These are phyloP conservation scores for Emericellopsis atlantica DNA, from an alignment of 2,329 filamentous ascomycete species.

Conservation along the genomic window DNA sequence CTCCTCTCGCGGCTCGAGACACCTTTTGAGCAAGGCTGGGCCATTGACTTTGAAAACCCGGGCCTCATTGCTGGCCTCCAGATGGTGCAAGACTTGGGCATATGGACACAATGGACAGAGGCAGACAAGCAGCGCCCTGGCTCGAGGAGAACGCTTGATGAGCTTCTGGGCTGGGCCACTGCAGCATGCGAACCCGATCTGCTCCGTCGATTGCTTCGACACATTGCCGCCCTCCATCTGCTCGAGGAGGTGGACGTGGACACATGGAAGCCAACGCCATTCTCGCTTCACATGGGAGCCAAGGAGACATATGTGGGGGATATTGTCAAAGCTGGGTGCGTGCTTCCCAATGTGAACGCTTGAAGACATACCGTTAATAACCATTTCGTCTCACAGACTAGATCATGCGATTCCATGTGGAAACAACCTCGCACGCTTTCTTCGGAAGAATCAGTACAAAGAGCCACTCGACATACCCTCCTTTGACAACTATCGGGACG, in stretches of 20 bases:
- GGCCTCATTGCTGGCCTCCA: constrained; percentile 17
- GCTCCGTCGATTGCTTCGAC: constrained; percentile 15
- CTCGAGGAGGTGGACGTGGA: constrained; percentile 16
- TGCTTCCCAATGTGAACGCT: not conserved
- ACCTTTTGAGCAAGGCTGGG: constrained; percentile 17
- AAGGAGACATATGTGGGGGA: constrained; percentile 14
- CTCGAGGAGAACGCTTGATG: constrained; percentile 12
- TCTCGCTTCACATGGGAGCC: constrained; percentile 16
- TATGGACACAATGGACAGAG: constrained; percentile 16
- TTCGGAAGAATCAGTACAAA: constrained; percentile 15
- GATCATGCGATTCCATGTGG: constrained; percentile 15
- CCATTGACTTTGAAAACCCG: constrained; percentile 15
- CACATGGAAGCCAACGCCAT: constrained; percentile 15
- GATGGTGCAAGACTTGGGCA: constrained; percentile 14
- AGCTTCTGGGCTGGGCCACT: constrained; percentile 12
- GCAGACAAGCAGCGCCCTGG: constrained; percentile 7
- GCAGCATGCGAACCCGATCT: constrained; percentile 13
- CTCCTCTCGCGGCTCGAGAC: constrained; percentile 16
- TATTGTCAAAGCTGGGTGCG: constrained; percentile 15
- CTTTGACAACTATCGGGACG: constrained; percentile 4
- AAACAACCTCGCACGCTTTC: constrained; percentile 16
- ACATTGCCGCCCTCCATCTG: constrained; percentile 15
- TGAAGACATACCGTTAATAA: not conserved
- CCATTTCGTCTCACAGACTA: constrained; percentile 6
- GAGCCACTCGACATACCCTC: constrained; percentile 13